These are phyloP conservation scores for Phialophora verrucosa DNA, from an alignment of 2,329 filamentous ascomycete genomes.

Conservation along the genomic window DNA sequence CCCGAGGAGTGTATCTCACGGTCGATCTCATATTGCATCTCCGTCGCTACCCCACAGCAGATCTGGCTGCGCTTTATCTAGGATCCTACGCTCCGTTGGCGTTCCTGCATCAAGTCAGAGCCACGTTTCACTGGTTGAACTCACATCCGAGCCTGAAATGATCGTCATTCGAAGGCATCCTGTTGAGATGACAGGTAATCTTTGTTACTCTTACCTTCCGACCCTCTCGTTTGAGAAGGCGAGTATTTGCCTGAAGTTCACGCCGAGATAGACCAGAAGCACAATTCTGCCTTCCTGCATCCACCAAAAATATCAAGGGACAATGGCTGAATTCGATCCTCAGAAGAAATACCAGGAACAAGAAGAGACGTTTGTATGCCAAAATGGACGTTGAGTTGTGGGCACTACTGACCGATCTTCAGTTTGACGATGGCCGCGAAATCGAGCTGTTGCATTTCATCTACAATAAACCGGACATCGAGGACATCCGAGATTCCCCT, in stretches of 20 bases:
- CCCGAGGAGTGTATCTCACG: not conserved
- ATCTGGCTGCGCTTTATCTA: conserved; percentile 3
- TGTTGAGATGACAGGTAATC: not conserved
- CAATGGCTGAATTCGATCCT: conserved; percentile 33
- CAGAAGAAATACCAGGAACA: conserved; percentile 37
- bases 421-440: conserved; percentile 75
- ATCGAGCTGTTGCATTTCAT: conserved; percentile 74
- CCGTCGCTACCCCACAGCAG: conserved; percentile 5
- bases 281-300: not conserved
- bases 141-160: not conserved
- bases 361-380: conserved; percentile 37
- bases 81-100: not conserved
- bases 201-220: not conserved
- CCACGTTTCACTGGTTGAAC: not conserved
- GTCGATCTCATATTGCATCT: conserved; percentile 2
- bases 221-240: not conserved
- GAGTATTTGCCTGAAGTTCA: not conserved
- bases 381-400: not conserved
- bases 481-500: conserved; percentile 69
- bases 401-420: not conserved
- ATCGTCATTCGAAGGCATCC: not conserved
- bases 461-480: conserved; percentile 65
- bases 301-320: not conserved
- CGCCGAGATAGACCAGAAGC: not conserved
- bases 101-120: conserved; percentile 2